Evolutionary conservation across 2,329 filamentous ascomycete species (phyloP).

Genomic region (Epichloe glyceriae): DNA sequence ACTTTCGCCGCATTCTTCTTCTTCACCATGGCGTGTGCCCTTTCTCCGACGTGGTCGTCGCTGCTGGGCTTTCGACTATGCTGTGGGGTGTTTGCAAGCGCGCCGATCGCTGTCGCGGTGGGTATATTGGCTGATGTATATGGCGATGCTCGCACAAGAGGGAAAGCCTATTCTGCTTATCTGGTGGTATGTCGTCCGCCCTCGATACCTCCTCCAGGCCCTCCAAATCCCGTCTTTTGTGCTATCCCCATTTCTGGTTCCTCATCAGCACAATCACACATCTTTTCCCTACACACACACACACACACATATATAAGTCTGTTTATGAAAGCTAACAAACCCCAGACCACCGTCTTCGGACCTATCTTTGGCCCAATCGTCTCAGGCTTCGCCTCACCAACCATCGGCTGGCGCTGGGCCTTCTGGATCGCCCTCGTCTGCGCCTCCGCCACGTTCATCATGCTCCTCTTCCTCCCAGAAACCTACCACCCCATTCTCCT

Average conservation of each 20-base stretch:
- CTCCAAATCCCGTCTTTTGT: too few relatives aligned
- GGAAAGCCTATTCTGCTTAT: slow-evolving; percentile 23
- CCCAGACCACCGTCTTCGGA: slow-evolving; percentile 47
- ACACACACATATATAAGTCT: too few relatives aligned
- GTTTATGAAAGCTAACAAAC: background rate
- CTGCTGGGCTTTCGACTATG: slow-evolving; percentile 43
- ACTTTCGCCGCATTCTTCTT: slow-evolving; percentile 36
- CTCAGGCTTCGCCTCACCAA: slow-evolving; percentile 45
- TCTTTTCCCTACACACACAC: too few relatives aligned
- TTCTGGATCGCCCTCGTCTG: slow-evolving; percentile 61
- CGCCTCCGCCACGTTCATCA: slow-evolving; percentile 46
- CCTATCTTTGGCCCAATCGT: slow-evolving; percentile 54
- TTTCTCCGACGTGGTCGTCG: slow-evolving; percentile 38
- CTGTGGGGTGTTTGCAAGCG: slow-evolving; percentile 39
- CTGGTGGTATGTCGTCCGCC: slow-evolving; percentile 35
- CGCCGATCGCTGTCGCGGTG: slow-evolving; percentile 48
- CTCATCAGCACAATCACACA: too few relatives aligned
- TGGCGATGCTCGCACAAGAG: slow-evolving; percentile 22
- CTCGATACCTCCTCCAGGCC: background rate
- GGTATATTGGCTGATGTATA: slow-evolving; percentile 57
- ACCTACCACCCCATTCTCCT: slow-evolving; percentile 48
- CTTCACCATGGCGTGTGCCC: slow-evolving; percentile 42
- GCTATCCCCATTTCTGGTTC: too few relatives aligned
- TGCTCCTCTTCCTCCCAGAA: slow-evolving; percentile 52
- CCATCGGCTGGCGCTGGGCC: slow-evolving; percentile 54